Conservation (phyloP, 768 basidiomycete genomes). For the Inosperma sp. region DNA sequence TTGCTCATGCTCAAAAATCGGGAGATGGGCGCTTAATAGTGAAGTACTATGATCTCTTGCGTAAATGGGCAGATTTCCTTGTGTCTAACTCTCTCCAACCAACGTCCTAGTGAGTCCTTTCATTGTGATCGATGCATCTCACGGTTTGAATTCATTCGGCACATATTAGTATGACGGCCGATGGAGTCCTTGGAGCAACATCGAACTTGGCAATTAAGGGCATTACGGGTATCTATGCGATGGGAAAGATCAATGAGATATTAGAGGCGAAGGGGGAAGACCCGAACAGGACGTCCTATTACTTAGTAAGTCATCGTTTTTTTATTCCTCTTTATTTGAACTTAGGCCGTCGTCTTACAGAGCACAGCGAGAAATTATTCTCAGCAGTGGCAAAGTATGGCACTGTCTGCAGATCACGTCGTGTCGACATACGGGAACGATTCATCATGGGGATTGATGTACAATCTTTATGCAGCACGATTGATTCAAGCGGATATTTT, state of each 20-base stretch:
- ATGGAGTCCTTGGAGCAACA: conserved; percentile 14
- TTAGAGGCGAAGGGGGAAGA: conserved; percentile 9
- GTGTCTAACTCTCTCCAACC: conserved; percentile 36
- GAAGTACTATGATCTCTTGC: conserved; percentile 20
- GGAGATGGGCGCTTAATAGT: conserved; percentile 2
- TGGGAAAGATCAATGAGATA: conserved; percentile 43
- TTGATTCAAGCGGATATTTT: too few relatives aligned
- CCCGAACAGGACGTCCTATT: conserved; percentile 21
- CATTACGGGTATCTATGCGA: conserved; percentile 49
- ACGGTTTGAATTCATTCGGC: too few relatives aligned
- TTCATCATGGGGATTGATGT: too few relatives aligned
- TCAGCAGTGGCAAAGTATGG: conserved; percentile 9
- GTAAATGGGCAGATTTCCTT: conserved; percentile 50
- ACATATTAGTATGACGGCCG: conserved; percentile 32
- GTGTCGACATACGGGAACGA: too few relatives aligned
- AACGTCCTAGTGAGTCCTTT: conserved; percentile 18
- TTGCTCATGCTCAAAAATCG: conserved; percentile 8
- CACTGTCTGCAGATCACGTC: conserved; percentile 15
- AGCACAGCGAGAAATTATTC: conserved; percentile 14
- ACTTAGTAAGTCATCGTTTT: not conserved
- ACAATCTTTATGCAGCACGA: too few relatives aligned
- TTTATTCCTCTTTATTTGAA: not conserved
- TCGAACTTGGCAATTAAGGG: conserved; percentile 58
- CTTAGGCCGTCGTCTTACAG: not conserved
- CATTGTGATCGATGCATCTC: not conserved